Evolutionary conservation across 345 rosid species (phyloP), one percentile per base, ranked within the genome.

Genomic region (Salix caprea): DNA sequence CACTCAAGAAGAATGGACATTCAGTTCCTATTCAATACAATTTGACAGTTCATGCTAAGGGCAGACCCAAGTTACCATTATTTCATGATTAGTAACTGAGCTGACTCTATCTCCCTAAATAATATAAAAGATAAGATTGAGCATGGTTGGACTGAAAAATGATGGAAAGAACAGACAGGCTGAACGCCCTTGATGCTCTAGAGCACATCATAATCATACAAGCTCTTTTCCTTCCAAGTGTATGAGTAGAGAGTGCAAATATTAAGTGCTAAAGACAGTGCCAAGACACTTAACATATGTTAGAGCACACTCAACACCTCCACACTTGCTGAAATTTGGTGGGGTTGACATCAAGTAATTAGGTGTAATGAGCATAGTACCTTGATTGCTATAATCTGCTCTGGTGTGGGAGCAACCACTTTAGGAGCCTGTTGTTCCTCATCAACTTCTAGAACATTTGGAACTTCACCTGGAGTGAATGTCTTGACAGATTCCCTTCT

Each of bases 361-460:
- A 62, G 30, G 46, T 65, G 74, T 58, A 70, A 34, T 18, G 70
- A 66, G 74, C 40, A 74, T 3, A 42, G 73, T 85, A 96, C 99
- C 99, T 94, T 96, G 82, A 96, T 96, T 3, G 98, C 98, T 77
- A 90, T 77, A 76, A 96, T 92, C 81, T 96, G 97, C 88, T 96
- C 98, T 8, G 89, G 94, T 52, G 99, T 96, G 9, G 99, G 97
- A 61, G 94, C 91, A 77, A 91, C 93, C 81, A 91, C 87, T 87
- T 91, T 88, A 1, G 92, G 98, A 73, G 75, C 79, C 78, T 85
- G 89, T 32, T 88, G 81, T 24, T 91, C 90, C 80, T 89, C 92
- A 2, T 73, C 82, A 76, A 75, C 89, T 76, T 90, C 96, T 65
- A 79, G 16, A 67, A 82, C 88, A 70, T 84, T 92, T 34, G 70